Percentiles rank a stretch among this genome's conserved stretches.
phyloP scores from a whole-genome alignment of 225 moss, liverwort and hornwort species.

The Pleurozium schreberi region DNA sequence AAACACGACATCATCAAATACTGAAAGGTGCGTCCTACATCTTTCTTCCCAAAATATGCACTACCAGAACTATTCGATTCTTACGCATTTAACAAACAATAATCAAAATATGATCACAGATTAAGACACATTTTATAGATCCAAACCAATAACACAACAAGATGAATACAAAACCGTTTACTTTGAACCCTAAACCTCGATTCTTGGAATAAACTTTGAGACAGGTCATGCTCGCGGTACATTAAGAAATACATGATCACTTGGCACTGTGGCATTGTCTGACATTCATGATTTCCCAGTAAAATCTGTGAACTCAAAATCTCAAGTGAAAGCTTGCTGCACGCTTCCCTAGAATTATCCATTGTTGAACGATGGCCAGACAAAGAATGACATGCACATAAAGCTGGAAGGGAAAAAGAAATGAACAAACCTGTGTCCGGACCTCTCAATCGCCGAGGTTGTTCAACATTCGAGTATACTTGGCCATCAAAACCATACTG shows the following conservation, averaged over 20 bases:
- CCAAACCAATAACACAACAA: not conserved
- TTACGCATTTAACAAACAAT: not conserved
- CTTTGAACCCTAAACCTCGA: constrained; percentile 3
- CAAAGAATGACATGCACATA: not conserved
- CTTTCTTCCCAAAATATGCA: not conserved
- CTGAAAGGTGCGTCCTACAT: not conserved
- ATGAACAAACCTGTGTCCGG: constrained; percentile 20
- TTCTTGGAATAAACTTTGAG: not conserved
- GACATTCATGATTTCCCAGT: not conserved
- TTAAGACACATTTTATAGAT: not conserved
- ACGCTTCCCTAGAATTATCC: not conserved
- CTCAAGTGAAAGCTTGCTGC: not conserved
- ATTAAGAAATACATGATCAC: not conserved
- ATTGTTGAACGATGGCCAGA: not conserved
- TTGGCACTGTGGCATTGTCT: not conserved
- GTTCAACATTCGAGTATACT: constrained; percentile 16
- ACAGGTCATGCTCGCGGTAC: not conserved
- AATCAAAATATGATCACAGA: not conserved
- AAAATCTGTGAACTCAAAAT: not conserved
- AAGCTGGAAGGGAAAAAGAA: constrained; percentile 1
- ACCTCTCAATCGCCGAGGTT: constrained; percentile 14
- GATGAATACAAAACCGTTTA: not conserved
- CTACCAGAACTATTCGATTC: not conserved
- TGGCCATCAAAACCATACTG: constrained; percentile 33
- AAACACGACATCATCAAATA: constrained; percentile 7